Percentiles rank a stretch among this genome's conserved stretches.
These are phyloP conservation scores for Tephrocybe sp. DNA, from an alignment of 768 basidiomycete genomes.

Conservation along the genomic window DNA sequence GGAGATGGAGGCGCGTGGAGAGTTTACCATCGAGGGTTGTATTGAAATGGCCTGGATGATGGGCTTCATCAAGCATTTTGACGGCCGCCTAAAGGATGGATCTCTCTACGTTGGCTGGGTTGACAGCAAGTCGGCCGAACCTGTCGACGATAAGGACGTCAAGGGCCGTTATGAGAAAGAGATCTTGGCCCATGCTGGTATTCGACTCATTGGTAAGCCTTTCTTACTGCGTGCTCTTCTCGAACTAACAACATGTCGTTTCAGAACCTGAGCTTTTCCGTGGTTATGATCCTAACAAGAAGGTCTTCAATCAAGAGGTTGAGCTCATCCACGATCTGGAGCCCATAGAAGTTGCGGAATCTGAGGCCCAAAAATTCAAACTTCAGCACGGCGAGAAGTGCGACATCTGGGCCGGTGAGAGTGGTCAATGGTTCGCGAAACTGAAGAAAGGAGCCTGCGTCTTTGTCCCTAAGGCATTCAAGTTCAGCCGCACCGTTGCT, in stretches of 20 bases:
- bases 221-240: conserved; percentile 3
- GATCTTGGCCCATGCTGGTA: conserved; percentile 86
- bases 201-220: conserved; percentile 85
- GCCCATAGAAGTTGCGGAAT: conserved; percentile 88
- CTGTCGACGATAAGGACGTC: conserved; percentile 98
- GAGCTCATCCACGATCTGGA: conserved; percentile 97
- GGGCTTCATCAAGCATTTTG: conserved; percentile 98
- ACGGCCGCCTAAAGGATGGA: conserved; percentile 92
- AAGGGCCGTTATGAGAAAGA: conserved; percentile 93
- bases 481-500: conserved; percentile 91
- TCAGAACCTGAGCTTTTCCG: conserved; percentile 96
- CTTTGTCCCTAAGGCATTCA: conserved; percentile 92
- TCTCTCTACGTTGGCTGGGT: conserved; percentile 98
- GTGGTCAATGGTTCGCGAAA: conserved; percentile 97
- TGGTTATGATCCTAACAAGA: conserved; percentile 97
- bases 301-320: conserved; percentile 95
- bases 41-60: conserved; percentile 99
- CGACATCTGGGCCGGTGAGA: conserved; percentile 90
- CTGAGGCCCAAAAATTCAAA: conserved; percentile 94
- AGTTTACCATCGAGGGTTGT: conserved; percentile 95
- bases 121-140: conserved; percentile 88
- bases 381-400: conserved; percentile 95
- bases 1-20: conserved; percentile 99
- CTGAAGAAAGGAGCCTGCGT: conserved; percentile 98
- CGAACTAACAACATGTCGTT: conserved; percentile 9